Base-by-base conservation (phyloP, 108 stramenopile genomes). In the Skeletonema grethae region DNA sequence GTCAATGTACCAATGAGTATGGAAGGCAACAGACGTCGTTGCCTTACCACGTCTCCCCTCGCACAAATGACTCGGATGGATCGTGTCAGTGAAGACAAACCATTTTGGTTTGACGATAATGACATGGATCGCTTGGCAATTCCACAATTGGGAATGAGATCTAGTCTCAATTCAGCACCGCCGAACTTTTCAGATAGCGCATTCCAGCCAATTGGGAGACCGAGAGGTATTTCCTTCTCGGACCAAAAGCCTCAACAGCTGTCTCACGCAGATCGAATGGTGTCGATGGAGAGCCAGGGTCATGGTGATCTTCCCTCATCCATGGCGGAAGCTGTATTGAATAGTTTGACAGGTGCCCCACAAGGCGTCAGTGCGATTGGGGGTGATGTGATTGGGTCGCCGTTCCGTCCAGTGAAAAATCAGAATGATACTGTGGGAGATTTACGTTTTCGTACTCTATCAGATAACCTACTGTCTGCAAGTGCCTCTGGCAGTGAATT, bases 11-110 rank as follows among this genome's bases (percentile, higher is more conserved):
- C 57, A 57, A 70, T 60, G 76, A 65, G 63, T 61, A 63, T 31
- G 15, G 63, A 60, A 12, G 66, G 58, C 13, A 92, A 89, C 56
- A 72, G 89, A 38, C 87, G 81, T 9, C 73, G 88, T 2, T 85
- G 89, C 39, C 61, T 69, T 25, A 90, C 91, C 48, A 56, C 86
- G 65, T 88, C 91, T 29, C 91, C 91, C 35, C 80, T 75, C 1
- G 61, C 69, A 57, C 4, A 5, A 34, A 34, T 5, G 32, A 34
- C 32, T 7, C 67, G 71, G 22, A 72, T 90, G 83, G 78, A 82
- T 13, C 77, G 77, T 7, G 38, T 85, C 29, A 73, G 76, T 35
- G 86, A 87, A 61, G 77, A 84, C 41, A 71, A 53, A 4, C 82
- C 70, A 12, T 57, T 60, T 57, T 62, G 74, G 24, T 66, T 65